Conservation (phyloP, 2,329 filamentous ascomycete species). For the Tolypocladium tropicale region DNA sequence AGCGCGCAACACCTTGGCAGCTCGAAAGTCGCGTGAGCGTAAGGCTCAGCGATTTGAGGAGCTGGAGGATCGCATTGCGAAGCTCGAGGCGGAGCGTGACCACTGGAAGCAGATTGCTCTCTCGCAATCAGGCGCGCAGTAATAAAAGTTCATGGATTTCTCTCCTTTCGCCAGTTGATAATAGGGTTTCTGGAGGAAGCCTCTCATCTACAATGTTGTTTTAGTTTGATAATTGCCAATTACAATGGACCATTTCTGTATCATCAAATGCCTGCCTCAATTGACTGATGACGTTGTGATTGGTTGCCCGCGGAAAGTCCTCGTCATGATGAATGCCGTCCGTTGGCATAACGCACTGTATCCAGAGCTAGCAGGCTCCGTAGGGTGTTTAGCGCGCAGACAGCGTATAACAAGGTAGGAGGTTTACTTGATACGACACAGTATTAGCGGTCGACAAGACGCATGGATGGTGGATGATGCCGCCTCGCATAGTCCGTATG, state of each 20-base stretch:
- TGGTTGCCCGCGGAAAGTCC: too few relatives aligned
- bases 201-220: neutral
- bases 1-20: constrained; percentile 85
- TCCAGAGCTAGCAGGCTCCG: too few relatives aligned
- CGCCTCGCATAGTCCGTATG: too few relatives aligned
- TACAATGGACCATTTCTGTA: neutral
- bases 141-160: constrained; percentile 5
- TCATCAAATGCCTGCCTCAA: neutral
- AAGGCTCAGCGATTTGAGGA: constrained; percentile 69
- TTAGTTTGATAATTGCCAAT: neutral
- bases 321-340: too few relatives aligned
- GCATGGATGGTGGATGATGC: too few relatives aligned
- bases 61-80: constrained; percentile 62
- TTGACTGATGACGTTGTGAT: too few relatives aligned
- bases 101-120: constrained; percentile 53
- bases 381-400: too few relatives aligned
- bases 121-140: constrained; percentile 16
- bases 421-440: too few relatives aligned
- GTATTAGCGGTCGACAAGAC: too few relatives aligned
- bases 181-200: neutral
- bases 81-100: constrained; percentile 56
- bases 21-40: constrained; percentile 82
- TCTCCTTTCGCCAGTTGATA: constrained; percentile 3
- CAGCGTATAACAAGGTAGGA: too few relatives aligned
- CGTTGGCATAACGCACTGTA: too few relatives aligned